Conservation (phyloP, 441 rosid species). For the Populus trichocarpa region DNA sequence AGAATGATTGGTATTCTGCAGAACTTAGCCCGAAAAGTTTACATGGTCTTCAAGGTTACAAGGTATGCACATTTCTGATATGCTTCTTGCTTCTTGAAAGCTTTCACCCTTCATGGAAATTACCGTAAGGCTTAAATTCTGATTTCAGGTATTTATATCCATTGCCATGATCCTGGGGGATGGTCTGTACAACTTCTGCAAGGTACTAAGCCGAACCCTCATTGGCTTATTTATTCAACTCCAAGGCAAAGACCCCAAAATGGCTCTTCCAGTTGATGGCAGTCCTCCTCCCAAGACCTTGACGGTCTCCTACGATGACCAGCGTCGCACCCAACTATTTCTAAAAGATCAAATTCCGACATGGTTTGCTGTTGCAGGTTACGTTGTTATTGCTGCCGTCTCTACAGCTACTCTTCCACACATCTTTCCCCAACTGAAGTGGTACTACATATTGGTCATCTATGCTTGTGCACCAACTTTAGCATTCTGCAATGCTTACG, state of each 20-base stretch:
- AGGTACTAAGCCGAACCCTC: slow-evolving; percentile 70
- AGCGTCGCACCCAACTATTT: slow-evolving; percentile 59
- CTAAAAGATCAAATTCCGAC: slow-evolving; percentile 75
- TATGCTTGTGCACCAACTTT: slow-evolving; percentile 63
- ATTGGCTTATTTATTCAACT: slow-evolving; percentile 53
- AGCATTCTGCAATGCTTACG: slow-evolving; percentile 47
- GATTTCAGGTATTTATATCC: slow-evolving; percentile 64
- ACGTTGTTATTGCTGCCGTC: slow-evolving; percentile 51
- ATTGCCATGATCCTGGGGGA: slow-evolving; percentile 90
- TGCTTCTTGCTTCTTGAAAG: slow-evolving; percentile 8
- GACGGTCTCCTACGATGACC: slow-evolving; percentile 55
- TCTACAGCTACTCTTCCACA: slow-evolving; percentile 59
- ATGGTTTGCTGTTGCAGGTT: slow-evolving; percentile 66
- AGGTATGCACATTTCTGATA: slow-evolving; percentile 29
- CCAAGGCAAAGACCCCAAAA: slow-evolving; percentile 11
- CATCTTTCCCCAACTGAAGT: slow-evolving; percentile 34
- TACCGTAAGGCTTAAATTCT: slow-evolving; percentile 5
- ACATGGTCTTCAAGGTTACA: slow-evolving; percentile 81
- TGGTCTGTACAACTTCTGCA: slow-evolving; percentile 78
- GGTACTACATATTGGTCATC: slow-evolving; percentile 59
- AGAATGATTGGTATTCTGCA: slow-evolving; percentile 65
- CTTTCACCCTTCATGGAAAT: background rate
- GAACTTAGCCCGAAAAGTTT: slow-evolving; percentile 36
- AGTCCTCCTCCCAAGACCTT: slow-evolving; percentile 28
- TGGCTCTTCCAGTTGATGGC: slow-evolving; percentile 40